Conservation (phyloP, 768 basidiomycete genomes). For the Asterophora lycoperdoides region DNA sequence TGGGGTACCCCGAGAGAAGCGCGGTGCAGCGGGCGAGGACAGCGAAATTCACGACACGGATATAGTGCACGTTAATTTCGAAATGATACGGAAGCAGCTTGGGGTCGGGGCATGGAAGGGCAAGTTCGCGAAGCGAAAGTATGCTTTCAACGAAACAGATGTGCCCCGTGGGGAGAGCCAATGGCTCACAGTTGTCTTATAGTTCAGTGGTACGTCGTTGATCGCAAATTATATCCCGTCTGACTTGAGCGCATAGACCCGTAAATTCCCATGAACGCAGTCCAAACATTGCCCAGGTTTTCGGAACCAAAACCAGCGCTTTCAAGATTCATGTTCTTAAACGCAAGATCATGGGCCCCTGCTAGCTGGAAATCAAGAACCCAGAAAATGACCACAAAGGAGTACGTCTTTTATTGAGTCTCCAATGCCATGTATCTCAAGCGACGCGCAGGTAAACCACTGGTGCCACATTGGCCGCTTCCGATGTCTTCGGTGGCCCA, state of each 20-base stretch:
- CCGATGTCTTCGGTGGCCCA: constrained; percentile 77
- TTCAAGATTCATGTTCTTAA: constrained; percentile 94
- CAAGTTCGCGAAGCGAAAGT: constrained; percentile 85
- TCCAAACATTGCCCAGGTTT: constrained; percentile 80
- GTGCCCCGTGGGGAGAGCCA: constrained; percentile 74
- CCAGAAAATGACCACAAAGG: constrained; percentile 73
- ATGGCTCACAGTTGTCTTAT: constrained; percentile 94
- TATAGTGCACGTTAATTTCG: constrained; percentile 76
- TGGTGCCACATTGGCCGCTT: constrained; percentile 94
- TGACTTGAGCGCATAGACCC: constrained; percentile 45
- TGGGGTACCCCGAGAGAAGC: constrained; percentile 77
- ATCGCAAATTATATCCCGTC: background rate
- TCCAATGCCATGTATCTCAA: background rate
- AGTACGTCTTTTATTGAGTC: constrained; percentile 40
- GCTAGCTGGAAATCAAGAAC: constrained; percentile 87
- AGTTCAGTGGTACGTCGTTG: constrained; percentile 65
- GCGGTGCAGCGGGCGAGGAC: constrained; percentile 53
- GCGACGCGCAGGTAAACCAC: constrained; percentile 67
- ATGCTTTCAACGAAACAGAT: constrained; percentile 85
- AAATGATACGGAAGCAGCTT: constrained; percentile 65
- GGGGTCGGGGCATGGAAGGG: constrained; percentile 74
- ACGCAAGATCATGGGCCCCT: constrained; percentile 98
- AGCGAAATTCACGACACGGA: constrained; percentile 71
- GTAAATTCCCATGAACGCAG: constrained; percentile 71
- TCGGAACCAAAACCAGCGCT: constrained; percentile 88